Base-by-base conservation (phyloP, 139 green algal species). In the Chlamydomonas incerta region DNA sequence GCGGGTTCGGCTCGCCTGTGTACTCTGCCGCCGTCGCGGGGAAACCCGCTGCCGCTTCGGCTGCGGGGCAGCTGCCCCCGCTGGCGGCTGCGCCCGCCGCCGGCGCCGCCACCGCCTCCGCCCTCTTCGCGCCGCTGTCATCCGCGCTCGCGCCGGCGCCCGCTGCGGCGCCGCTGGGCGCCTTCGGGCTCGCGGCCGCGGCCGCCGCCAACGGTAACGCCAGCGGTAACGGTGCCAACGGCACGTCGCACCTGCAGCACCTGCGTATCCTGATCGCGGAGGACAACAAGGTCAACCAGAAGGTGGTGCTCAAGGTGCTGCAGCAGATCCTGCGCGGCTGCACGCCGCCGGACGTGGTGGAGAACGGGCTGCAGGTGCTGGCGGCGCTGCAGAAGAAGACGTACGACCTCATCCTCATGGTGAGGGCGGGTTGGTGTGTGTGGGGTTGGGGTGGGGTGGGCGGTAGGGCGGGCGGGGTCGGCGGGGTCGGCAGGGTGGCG, bases 341-440 rank as follows among this genome's bases (percentile, higher is more conserved):
- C 34, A 14, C 66, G 26, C 79, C 79, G 29, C 79, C 92, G 3
- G 89, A 95, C 52, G 88, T 96, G 18, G 94, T 92, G 65, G 87
- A 89, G 85, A 94, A 95, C 62, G 94, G 93, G 33, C 57, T 90
- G 31, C 81, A 94, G 82, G 92, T 91, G 31, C 83, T 91, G 72
- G 33, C 34, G 31, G 80, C 80, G 67, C 80, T 91, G 65, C 57
- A 91, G 79, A 70, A 86, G 13, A 90, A 90, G 58, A 68, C 28
- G 34, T 97, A 95, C 60, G 95, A 98, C 90, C 82, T 98, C 37
- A 91, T 98, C 68, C 90, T 98, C 33, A 96, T 98, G 95, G 95
- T 98, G 87, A 89, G 96, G 11, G 91, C 94, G 71, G 94, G 41
- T 8, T n/a, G n/a, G n/a, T n/a, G n/a, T n/a, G n/a, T n/a, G n/a